Evolutionary conservation across 2,329 filamentous ascomycete species (phyloP).

Genomic region (Whalleya microplaca): DNA sequence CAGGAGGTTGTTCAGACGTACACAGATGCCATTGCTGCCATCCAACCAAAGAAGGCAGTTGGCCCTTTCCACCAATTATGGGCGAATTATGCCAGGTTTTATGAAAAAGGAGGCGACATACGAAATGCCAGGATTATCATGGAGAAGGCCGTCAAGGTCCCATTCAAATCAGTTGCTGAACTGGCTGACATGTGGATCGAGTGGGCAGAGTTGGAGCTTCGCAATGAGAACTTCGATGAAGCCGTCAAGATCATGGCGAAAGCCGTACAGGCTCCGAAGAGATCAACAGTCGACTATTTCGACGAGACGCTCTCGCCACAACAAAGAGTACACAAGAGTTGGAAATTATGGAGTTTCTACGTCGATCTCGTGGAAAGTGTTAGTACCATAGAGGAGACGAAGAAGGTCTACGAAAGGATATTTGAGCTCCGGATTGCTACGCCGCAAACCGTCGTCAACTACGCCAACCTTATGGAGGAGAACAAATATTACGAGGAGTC

Average conservation of each 20-base stretch:
- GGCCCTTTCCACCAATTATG: conserved; percentile 94
- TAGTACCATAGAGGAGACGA: conserved; percentile 86
- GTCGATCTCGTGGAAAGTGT: conserved; percentile 97
- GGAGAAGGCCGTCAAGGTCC: conserved; percentile 97
- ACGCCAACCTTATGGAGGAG: conserved; percentile 92
- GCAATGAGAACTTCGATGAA: conserved; percentile 93
- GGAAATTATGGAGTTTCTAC: conserved; percentile 99
- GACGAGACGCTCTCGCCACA: conserved; percentile 93
- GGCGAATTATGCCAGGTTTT: conserved; percentile 97
- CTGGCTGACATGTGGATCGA: conserved; percentile 98
- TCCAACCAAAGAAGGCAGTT: conserved; percentile 91
- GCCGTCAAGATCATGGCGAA: conserved; percentile 97
- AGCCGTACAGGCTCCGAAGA: conserved; percentile 93
- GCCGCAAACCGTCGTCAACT: conserved; percentile 98
- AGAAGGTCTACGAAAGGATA: conserved; percentile 93
- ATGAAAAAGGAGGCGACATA: conserved; percentile 85
- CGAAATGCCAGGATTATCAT: conserved; percentile 88
- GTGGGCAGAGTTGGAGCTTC: conserved; percentile 97
- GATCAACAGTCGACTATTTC: conserved; percentile 99
- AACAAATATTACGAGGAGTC: conserved; percentile 95
- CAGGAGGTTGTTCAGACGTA: conserved; percentile 92
- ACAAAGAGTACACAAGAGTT: conserved; percentile 97
- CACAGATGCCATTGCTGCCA: conserved; percentile 88
- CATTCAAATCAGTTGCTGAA: conserved; percentile 96
- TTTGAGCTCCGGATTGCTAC: conserved; percentile 98